Conservation (phyloP, 2,329 filamentous ascomycete genomes). For the Fusarium fujikuroi region DNA sequence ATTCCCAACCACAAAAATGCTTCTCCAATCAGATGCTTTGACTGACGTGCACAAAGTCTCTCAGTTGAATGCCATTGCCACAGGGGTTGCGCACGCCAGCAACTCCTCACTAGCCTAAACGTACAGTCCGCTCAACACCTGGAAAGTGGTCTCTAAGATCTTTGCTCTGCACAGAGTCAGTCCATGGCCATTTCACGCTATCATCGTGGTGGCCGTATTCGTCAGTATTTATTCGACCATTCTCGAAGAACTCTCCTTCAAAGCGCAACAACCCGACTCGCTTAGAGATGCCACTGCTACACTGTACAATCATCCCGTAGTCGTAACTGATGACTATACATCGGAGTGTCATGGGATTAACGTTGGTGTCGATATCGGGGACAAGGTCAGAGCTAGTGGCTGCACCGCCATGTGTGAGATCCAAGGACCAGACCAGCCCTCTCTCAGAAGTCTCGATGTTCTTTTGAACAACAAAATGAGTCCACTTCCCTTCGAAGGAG, state of each 20-base stretch:
- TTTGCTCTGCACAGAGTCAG: neutral
- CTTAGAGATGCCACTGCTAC: fast-evolving
- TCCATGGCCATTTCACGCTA: neutral
- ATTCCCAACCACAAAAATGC: fast-evolving
- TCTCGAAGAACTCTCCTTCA: neutral
- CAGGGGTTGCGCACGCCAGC: fast-evolving
- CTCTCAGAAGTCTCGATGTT: neutral
- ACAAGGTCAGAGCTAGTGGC: fast-evolving
- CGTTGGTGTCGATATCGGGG: neutral
- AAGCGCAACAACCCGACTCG: neutral
- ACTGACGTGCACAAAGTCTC: neutral
- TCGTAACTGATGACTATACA: neutral
- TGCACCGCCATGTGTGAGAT: neutral
- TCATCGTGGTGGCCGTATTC: fast-evolving
- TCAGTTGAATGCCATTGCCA: neutral
- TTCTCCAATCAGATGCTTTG: neutral
- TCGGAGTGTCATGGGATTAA: neutral
- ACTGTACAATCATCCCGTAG: neutral
- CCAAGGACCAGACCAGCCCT: neutral
- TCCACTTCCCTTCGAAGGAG: fast-evolving
- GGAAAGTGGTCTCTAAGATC: neutral
- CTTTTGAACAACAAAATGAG: neutral
- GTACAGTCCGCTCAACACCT: neutral
- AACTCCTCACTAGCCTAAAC: neutral
- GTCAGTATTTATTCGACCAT: neutral